Evolutionary conservation across 495 filamentous ascomycete genomes (phyloP).

Genomic region (Usnea hakonensis): DNA sequence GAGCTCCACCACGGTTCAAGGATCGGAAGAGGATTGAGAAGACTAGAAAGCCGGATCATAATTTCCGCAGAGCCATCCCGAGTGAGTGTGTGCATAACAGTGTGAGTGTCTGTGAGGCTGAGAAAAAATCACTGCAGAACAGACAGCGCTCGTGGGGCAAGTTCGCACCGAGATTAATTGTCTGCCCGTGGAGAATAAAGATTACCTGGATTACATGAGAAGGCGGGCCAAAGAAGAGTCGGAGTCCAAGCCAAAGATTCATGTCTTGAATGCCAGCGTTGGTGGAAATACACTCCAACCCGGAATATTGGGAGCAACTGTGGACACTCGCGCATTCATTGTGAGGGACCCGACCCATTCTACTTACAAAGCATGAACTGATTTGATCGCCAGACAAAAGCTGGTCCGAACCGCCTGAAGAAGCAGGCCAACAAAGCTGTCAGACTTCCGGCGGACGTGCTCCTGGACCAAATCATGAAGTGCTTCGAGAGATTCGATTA

Average conservation of each 20-base stretch:
- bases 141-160: conserved; percentile 66
- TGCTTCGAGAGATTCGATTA: conserved; percentile 78
- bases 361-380: conserved; percentile 7
- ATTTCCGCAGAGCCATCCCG: conserved; percentile 69
- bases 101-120: not conserved
- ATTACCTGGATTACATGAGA: conserved; percentile 56
- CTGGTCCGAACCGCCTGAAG: conserved; percentile 26
- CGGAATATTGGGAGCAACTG: conserved; percentile 41
- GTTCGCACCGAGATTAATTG: conserved; percentile 72
- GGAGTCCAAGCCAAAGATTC: conserved; percentile 50
- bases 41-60: conserved; percentile 54
- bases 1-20: conserved; percentile 16
- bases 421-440: conserved; percentile 71
- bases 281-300: conserved; percentile 18
- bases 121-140: conserved; percentile 47
- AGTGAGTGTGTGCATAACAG: conserved; percentile 45
- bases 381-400: conserved; percentile 32
- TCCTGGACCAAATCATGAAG: conserved; percentile 72
- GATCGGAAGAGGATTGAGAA: conserved; percentile 37
- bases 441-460: conserved; percentile 77
- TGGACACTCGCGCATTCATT: conserved; percentile 48
- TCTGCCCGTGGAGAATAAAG: conserved; percentile 64
- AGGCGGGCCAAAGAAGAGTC: conserved; percentile 54
- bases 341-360: conserved; percentile 34
- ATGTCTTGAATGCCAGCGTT: conserved; percentile 35